Conservation (phyloP, 2,329 filamentous ascomycete species). For the Rugonectria rugulosa region DNA sequence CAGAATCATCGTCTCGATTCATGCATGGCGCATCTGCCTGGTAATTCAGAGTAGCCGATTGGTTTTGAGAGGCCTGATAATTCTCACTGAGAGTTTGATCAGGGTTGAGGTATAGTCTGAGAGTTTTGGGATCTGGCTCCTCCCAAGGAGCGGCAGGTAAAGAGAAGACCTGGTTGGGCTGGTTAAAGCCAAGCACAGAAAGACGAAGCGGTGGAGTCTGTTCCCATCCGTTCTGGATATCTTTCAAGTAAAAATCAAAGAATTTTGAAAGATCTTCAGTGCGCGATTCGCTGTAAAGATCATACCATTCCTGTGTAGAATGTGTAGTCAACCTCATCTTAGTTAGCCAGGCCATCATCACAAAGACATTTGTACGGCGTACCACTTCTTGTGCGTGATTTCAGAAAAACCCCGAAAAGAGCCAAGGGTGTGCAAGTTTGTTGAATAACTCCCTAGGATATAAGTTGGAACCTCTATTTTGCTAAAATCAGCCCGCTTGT, state of each 20-base stretch:
- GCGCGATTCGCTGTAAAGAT: not conserved
- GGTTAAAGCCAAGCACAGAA: no score
- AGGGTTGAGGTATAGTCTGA: no score
- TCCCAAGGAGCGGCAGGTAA: no score
- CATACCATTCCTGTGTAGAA: slow-evolving; percentile 11
- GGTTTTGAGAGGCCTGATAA: no score
- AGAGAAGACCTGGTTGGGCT: no score
- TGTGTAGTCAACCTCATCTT: not conserved
- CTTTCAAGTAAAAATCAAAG: slow-evolving; percentile 5
- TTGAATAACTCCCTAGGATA: slow-evolving; percentile 1
- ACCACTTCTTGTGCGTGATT: not conserved
- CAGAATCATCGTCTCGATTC: no score
- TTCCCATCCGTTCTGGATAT: not conserved
- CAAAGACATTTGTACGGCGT: slow-evolving; percentile 7
- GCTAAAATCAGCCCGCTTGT: not conserved
- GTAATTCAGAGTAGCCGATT: no score
- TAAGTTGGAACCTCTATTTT: slow-evolving; percentile 2
- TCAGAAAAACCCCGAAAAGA: slow-evolving; percentile 7
- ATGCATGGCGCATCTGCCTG: no score
- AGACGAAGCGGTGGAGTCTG: no score
- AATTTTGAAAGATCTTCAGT: not conserved
- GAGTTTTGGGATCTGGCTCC: no score
- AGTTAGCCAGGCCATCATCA: not conserved
- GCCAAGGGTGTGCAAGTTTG: not conserved
- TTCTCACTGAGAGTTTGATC: no score